phyloP scores from a whole-genome alignment of 345 rosid genomes.

The Erysimum cheiranthoides region DNA sequence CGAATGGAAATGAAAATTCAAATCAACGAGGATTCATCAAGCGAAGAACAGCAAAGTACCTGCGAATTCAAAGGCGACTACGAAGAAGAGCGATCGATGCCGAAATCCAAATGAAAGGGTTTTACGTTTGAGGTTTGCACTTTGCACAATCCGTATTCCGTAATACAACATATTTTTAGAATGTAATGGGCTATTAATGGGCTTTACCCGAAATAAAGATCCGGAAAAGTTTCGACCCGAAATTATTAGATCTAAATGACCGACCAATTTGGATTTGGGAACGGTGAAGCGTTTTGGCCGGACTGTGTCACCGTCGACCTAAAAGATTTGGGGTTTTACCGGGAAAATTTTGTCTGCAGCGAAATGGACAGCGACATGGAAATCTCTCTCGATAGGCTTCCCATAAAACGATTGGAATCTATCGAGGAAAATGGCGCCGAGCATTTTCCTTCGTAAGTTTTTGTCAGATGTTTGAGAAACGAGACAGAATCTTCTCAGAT shows the following conservation, averaged over 20 bases:
- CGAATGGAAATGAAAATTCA: neutral
- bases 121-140: conserved; percentile 14
- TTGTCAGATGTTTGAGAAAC: conserved; percentile 1
- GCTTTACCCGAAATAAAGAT: conserved; percentile 29
- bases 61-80: conserved; percentile 42
- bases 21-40: neutral
- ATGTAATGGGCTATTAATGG: conserved; percentile 32
- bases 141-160: no score
- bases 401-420: conserved; percentile 74
- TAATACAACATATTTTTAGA: neutral
- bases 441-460: conserved; percentile 72
- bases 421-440: conserved; percentile 87
- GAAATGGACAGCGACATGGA: conserved; percentile 67
- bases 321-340: neutral
- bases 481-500: neutral
- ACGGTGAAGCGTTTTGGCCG: conserved; percentile 15
- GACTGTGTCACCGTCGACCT: conserved; percentile 33
- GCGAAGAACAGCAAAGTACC: conserved; percentile 27
- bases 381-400: conserved; percentile 86
- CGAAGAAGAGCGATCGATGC: conserved; percentile 27
- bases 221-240: conserved; percentile 27
- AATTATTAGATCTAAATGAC: conserved; percentile 24
- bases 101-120: conserved; percentile 29
- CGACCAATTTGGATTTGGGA: neutral
- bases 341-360: neutral